Percentiles rank a stretch among this genome's conserved stretches.
Evolutionary conservation across 352 stramenopile genomes (phyloP).

Genomic region (Globisporangium abappressorium): DNA sequence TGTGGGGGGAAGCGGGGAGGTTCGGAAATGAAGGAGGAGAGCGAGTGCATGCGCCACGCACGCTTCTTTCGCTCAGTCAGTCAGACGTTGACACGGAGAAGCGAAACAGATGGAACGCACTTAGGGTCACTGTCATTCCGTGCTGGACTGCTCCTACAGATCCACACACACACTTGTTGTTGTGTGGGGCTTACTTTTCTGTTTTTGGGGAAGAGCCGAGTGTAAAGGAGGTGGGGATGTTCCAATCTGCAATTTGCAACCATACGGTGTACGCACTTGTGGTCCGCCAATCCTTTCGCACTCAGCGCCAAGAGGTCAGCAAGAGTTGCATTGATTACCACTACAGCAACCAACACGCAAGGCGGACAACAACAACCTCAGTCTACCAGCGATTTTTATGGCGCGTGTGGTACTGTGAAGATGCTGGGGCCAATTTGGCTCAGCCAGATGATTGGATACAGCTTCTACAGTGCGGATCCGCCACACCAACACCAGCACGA

Average conservation of each 20-base stretch:
- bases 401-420: neutral
- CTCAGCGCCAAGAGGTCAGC: neutral
- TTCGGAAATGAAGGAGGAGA: constrained; percentile 8
- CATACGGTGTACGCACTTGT: neutral
- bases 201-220: neutral
- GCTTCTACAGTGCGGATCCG: neutral
- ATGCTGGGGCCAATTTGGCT: neutral
- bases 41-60: neutral
- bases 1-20: neutral
- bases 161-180: neutral
- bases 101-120: neutral
- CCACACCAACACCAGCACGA: neutral
- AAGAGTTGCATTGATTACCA: neutral
- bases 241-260: neutral
- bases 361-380: too few relatives aligned
- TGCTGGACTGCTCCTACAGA: neutral
- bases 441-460: neutral
- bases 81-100: neutral
- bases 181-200: neutral
- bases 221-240: neutral
- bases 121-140: neutral
- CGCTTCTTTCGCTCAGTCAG: neutral
- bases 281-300: neutral
- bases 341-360: neutral
- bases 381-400: neutral